Conservation (phyloP, 352 stramenopile genomes). For the Peronospora destructor region DNA sequence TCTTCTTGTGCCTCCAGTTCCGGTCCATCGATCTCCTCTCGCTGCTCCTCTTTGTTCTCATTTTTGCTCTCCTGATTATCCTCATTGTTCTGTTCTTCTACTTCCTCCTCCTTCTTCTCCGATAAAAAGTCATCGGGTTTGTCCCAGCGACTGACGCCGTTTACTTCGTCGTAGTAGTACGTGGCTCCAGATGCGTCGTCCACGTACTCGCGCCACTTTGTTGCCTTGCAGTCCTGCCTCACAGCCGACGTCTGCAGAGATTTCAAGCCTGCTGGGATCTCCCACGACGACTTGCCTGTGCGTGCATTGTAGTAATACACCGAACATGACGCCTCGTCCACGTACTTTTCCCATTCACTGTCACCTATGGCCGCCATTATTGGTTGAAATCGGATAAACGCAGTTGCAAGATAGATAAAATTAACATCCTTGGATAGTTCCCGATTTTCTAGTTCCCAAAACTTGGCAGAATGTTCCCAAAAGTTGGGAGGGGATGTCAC, state of each 20-base stretch:
- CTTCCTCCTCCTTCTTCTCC: slow-evolving; percentile 4
- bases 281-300: slow-evolving; percentile 73
- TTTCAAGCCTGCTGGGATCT: slow-evolving; percentile 38
- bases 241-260: slow-evolving; percentile 3
- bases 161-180: slow-evolving; percentile 77
- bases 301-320: slow-evolving; percentile 72
- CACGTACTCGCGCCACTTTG: slow-evolving; percentile 54
- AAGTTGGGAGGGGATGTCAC: not conserved
- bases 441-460: no score
- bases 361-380: slow-evolving; percentile 10
- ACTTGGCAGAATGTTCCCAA: no score
- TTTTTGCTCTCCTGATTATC: slow-evolving; percentile 4
- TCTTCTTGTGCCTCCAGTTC: slow-evolving; percentile 19
- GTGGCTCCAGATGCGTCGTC: slow-evolving; percentile 49
- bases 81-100: slow-evolving; percentile 11
- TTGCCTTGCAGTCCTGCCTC: slow-evolving; percentile 10
- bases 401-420: not conserved
- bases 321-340: slow-evolving; percentile 53
- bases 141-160: slow-evolving; percentile 66
- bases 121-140: slow-evolving; percentile 43
- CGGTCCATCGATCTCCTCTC: slow-evolving; percentile 4
- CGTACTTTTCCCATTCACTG: slow-evolving; percentile 57
- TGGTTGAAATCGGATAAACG: not conserved
- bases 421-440: no score
- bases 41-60: slow-evolving; percentile 3